Evolutionary conservation across 176 grass and related monocot species (phyloP).

Genomic region (Aechmea fasciata): DNA sequence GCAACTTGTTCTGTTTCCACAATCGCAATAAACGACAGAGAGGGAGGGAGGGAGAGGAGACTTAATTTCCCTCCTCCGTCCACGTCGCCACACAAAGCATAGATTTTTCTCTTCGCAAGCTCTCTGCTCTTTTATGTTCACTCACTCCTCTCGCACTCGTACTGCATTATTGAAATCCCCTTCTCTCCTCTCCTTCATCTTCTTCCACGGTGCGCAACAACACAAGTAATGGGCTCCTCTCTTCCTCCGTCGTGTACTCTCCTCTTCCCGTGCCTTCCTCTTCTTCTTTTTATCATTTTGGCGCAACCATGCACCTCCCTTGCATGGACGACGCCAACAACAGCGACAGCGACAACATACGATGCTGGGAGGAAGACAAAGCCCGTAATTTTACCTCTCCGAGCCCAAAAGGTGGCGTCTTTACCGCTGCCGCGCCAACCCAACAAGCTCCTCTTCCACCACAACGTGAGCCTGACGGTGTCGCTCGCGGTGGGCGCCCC

Average conservation of each 20-base stretch:
- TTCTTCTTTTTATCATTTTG: slow-evolving; percentile 14
- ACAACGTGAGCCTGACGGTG: slow-evolving; percentile 62
- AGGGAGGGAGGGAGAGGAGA: not conserved
- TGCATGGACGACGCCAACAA: not conserved
- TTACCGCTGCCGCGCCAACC: slow-evolving; percentile 3
- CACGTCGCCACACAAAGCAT: not conserved
- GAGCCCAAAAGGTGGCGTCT: slow-evolving; percentile 18
- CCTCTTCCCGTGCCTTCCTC: not conserved
- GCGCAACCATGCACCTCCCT: not conserved
- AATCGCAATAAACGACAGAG: not conserved
- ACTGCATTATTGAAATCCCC: not conserved
- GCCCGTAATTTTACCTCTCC: slow-evolving; percentile 20
- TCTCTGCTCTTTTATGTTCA: not conserved
- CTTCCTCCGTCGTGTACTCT: not conserved
- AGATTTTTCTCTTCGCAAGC: not conserved
- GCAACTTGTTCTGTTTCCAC: not conserved
- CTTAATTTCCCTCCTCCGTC: too few relatives aligned
- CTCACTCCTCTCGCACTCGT: not conserved
- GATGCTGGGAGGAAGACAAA: not conserved
- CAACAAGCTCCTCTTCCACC: slow-evolving; percentile 48
- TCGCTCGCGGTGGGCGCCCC: slow-evolving; percentile 43
- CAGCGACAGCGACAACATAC: not conserved
- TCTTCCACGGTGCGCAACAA: too few relatives aligned
- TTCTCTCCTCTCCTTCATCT: not conserved
- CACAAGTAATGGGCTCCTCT: too few relatives aligned